These are phyloP conservation scores for Pestalotiopsis sp. DNA, from an alignment of 2,329 filamentous ascomycete genomes.

Conservation along the genomic window DNA sequence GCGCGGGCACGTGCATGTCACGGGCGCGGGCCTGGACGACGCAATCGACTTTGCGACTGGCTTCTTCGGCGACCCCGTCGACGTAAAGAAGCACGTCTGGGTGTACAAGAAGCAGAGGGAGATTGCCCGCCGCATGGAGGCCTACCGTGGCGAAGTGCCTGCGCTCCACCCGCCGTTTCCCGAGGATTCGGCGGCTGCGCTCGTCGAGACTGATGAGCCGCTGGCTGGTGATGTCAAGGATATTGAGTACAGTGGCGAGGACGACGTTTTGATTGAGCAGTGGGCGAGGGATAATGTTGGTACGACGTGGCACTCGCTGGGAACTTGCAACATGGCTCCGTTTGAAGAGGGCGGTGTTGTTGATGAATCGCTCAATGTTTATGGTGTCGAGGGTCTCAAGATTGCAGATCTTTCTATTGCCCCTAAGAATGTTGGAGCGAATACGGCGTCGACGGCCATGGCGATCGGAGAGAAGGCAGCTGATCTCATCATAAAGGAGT, in stretches of 20 bases:
- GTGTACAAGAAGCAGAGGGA: constrained; percentile 65
- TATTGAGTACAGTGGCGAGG: constrained; percentile 46
- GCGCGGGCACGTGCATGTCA: constrained; percentile 61
- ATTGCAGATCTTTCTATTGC: constrained; percentile 33
- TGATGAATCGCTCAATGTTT: constrained; percentile 37
- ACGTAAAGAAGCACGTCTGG: constrained; percentile 60
- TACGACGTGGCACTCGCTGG: constrained; percentile 39
- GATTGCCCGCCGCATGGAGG: constrained; percentile 54
- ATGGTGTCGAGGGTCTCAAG: constrained; percentile 38
- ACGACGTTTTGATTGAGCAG: constrained; percentile 44
- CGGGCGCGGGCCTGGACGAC: constrained; percentile 35
- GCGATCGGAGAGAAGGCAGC: constrained; percentile 47
- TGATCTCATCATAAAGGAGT: constrained; percentile 37
- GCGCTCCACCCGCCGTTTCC: constrained; percentile 45
- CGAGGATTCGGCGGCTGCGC: constrained; percentile 37
- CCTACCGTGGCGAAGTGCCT: constrained; percentile 47
- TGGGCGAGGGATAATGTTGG: constrained; percentile 33
- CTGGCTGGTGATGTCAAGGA: constrained; percentile 32
- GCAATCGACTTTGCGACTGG: constrained; percentile 57
- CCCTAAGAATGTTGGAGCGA: constrained; percentile 38
- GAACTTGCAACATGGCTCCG: constrained; percentile 32
- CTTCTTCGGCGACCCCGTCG: constrained; percentile 54
- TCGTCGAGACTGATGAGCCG: constrained; percentile 27
- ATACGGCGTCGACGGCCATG: constrained; percentile 49
- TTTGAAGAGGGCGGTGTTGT: constrained; percentile 38